phyloP scores from a whole-genome alignment of 2,329 filamentous ascomycete genomes.

The Magnaporthiopsis poae region DNA sequence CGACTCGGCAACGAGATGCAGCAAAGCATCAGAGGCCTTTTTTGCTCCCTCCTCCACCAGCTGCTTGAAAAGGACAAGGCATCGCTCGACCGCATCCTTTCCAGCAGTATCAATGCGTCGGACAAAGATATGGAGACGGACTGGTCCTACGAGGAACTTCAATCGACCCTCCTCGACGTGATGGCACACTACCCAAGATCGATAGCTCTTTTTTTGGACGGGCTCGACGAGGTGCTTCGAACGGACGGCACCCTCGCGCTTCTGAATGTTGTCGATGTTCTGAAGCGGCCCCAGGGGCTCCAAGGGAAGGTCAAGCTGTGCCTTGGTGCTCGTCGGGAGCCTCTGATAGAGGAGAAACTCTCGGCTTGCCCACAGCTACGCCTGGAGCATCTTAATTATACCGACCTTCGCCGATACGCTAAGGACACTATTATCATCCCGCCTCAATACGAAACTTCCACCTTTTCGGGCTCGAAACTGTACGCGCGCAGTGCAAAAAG shows the following conservation, averaged over 20 bases:
- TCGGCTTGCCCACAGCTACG: not conserved
- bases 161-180: too few species aligned
- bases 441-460: not conserved
- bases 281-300: too few species aligned
- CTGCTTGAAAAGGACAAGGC: conserved; percentile 5
- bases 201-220: conserved; percentile 13
- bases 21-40: conserved; percentile 16
- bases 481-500: too few species aligned
- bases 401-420: not conserved
- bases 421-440: not conserved
- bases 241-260: not conserved
- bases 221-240: not conserved
- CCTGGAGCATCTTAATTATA: not conserved
- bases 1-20: conserved; percentile 19
- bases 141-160: conserved; percentile 10
- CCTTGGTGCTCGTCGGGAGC: not conserved
- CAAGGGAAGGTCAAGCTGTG: not conserved
- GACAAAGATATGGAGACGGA: conserved; percentile 5
- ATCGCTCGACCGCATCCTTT: not conserved
- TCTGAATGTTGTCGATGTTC: not conserved
- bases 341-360: not conserved
- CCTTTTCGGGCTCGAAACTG: too few species aligned
- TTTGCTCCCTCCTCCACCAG: conserved; percentile 18
- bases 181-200: not conserved
- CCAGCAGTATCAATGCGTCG: not conserved